These are phyloP conservation scores for Solanum chilense DNA, from an alignment of 257 asterid genomes.

Conservation along the genomic window DNA sequence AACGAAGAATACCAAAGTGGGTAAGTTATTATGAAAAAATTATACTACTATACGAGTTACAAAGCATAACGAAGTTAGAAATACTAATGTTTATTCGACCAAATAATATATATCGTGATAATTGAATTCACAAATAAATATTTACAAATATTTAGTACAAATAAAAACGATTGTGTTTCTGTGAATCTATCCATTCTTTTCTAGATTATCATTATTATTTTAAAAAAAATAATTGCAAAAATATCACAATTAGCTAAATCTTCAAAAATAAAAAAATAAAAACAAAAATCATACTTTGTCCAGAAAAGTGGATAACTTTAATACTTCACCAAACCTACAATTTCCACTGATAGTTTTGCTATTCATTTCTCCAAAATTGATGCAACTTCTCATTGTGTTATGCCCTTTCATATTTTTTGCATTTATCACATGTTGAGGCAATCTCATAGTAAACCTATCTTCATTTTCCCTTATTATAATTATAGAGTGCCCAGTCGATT, in stretches of 20 bases:
- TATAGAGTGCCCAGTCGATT: constrained; percentile 80
- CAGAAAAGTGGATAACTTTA: not conserved
- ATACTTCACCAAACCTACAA: constrained; percentile 22
- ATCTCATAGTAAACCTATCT: constrained; percentile 55
- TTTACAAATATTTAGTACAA: not conserved
- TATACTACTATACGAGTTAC: not conserved
- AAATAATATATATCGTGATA: not conserved
- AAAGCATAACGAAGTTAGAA: not conserved
- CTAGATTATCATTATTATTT: not conserved
- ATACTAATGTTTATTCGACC: not conserved
- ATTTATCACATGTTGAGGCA: constrained; percentile 49
- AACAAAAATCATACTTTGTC: not conserved
- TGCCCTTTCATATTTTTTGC: constrained; percentile 36
- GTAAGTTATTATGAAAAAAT: no score
- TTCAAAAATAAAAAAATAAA: not conserved
- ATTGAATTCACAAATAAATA: not conserved
- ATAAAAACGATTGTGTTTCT: not conserved
- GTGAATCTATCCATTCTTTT: not conserved
- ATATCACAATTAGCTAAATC: not conserved
- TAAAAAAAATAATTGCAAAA: not conserved
- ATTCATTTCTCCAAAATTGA: constrained; percentile 36
- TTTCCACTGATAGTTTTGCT: not conserved
- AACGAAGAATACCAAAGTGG: no score
- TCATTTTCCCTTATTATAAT: constrained; percentile 15
- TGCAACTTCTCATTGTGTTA: constrained; percentile 48